Conservation (phyloP, 1,284 basidiomycete species). For the Leccinum subfulvum region DNA sequence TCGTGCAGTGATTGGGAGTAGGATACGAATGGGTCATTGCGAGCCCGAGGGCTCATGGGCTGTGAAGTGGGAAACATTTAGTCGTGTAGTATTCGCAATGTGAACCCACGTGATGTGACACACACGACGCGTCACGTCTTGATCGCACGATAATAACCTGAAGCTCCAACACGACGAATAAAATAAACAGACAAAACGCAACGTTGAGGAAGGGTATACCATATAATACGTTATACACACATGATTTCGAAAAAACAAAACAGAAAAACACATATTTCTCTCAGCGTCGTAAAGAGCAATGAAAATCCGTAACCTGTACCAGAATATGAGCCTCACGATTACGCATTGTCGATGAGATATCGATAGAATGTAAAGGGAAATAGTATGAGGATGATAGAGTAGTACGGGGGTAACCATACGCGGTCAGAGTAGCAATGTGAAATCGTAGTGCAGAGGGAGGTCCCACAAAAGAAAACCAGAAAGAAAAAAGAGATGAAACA, state of each 20-base stretch:
- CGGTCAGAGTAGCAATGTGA: constrained; percentile 23
- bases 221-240: constrained; percentile 16
- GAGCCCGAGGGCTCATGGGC: constrained; percentile 26
- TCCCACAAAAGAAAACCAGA: constrained; percentile 6
- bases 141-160: not conserved
- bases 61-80: too few species aligned
- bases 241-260: constrained; percentile 9
- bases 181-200: not conserved
- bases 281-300: constrained; percentile 1
- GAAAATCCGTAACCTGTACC: constrained; percentile 26
- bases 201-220: constrained; percentile 16
- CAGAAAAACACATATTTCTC: not conserved
- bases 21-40: constrained; percentile 1
- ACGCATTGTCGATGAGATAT: not conserved
- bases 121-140: constrained; percentile 25
- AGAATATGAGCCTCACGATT: constrained; percentile 8
- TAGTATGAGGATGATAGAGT: constrained; percentile 11
- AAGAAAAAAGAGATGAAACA: not conserved
- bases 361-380: constrained; percentile 8
- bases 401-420: not conserved
- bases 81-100: not conserved
- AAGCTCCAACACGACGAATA: not conserved
- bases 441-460: not conserved
- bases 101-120: constrained; percentile 28
- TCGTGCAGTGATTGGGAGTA: constrained; percentile 38